Evolutionary conservation across 805 yeast species (phyloP).

Genomic region (Candida nitratophila): DNA sequence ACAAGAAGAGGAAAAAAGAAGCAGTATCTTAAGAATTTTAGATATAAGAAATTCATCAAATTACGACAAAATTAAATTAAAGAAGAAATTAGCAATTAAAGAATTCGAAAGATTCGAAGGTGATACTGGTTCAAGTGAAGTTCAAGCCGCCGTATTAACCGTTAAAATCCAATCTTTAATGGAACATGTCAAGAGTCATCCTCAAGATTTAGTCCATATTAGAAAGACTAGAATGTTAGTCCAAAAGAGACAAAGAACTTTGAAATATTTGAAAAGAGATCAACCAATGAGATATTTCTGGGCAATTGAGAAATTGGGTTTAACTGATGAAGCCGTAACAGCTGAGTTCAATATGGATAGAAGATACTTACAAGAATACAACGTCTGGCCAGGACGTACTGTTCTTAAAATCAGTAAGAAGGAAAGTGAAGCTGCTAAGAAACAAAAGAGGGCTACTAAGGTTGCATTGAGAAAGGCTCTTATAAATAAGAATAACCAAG

Average conservation of each 20-base stretch:
- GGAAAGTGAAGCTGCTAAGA: conserved; percentile 39
- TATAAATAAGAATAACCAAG: conserved; percentile 6
- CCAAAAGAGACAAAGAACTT: conserved; percentile 79
- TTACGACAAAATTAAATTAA: conserved; percentile 49
- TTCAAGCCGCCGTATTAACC: conserved; percentile 88
- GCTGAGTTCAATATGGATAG: conserved; percentile 78
- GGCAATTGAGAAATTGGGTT: conserved; percentile 81
- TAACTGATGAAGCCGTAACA: conserved; percentile 70
- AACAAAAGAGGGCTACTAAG: conserved; percentile 39
- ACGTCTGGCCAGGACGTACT: conserved; percentile 69
- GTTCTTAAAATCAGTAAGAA: conserved; percentile 51
- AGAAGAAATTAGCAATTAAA: conserved; percentile 56
- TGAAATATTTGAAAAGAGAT: conserved; percentile 75
- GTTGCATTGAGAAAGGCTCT: conserved; percentile 26
- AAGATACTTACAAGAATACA: conserved; percentile 70
- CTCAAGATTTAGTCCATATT: conserved; percentile 66
- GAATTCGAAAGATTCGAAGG: conserved; percentile 83
- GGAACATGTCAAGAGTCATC: conserved; percentile 61
- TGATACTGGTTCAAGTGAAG: conserved; percentile 93
- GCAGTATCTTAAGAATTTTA: conserved; percentile 63
- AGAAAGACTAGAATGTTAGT: conserved; percentile 75
- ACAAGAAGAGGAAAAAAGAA: conserved; percentile 52
- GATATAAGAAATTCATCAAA: conserved; percentile 65
- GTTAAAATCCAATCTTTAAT: conserved; percentile 72
- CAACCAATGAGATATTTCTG: conserved; percentile 78